Evolutionary conservation across 148 eudicot species (phyloP).

Genomic region (Cornus controversa): DNA sequence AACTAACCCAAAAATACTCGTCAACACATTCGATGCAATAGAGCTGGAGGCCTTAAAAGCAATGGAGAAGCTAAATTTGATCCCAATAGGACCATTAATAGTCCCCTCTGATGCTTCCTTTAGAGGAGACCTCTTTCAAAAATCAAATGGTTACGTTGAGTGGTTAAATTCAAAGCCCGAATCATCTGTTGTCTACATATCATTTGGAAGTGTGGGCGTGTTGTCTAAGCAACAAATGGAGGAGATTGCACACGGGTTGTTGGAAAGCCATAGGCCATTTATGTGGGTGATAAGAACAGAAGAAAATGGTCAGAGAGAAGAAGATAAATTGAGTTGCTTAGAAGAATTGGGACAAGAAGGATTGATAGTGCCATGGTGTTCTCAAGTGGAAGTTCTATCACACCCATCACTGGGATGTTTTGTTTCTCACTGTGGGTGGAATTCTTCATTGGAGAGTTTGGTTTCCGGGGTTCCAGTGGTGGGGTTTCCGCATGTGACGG

Average conservation of each 20-base stretch:
- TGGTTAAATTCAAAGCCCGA: conserved; percentile 43
- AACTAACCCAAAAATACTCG: conserved; percentile 29
- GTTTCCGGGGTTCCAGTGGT: conserved; percentile 23
- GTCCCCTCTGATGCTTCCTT: conserved; percentile 31
- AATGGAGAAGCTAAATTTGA: conserved; percentile 18
- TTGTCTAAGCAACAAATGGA: conserved; percentile 27
- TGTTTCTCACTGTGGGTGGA: conserved; percentile 45
- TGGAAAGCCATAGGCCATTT: conserved; percentile 28
- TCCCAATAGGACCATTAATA: conserved; percentile 45
- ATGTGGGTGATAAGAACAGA: conserved; percentile 41
- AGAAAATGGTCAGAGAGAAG: conserved; percentile 17
- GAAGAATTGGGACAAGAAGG: conserved; percentile 23
- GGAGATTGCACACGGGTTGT: conserved; percentile 40
- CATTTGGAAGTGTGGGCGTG: conserved; percentile 44
- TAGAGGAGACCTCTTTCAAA: conserved; percentile 21
- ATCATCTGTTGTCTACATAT: conserved; percentile 42
- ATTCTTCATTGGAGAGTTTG: conserved; percentile 31
- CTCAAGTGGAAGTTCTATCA: conserved; percentile 36
- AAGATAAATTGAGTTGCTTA: conserved; percentile 8
- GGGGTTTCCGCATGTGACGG: conserved; percentile 23
- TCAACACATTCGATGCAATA: conserved; percentile 41
- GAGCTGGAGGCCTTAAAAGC: conserved; percentile 26
- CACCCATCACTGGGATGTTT: conserved; percentile 37
- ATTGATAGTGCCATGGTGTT: conserved; percentile 41
- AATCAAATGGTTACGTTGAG: conserved; percentile 24